Conservation (phyloP, 2,329 filamentous ascomycete genomes). For the Fusarium nelsonii region DNA sequence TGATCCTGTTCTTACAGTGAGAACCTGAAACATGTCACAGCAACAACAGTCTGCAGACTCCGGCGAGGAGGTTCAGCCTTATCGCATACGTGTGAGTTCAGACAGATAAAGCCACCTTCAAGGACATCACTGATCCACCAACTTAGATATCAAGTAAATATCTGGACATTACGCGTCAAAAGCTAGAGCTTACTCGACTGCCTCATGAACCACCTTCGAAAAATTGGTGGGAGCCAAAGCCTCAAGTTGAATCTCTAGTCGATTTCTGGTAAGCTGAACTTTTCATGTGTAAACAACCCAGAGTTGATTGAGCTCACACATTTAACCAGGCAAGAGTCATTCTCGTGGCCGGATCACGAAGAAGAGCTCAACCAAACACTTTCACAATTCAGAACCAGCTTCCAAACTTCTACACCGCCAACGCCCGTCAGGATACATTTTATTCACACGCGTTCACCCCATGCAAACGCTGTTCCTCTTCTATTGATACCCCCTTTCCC, state of each 20-base stretch:
- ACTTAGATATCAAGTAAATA: conserved; percentile 74
- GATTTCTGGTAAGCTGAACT: conserved; percentile 68
- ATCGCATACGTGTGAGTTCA: conserved; percentile 68
- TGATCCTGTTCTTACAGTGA: conserved; percentile 10
- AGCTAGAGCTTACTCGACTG: conserved; percentile 74
- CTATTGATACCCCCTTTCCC: conserved; percentile 76
- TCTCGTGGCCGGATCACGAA: conserved; percentile 73
- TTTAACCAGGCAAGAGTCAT: conserved; percentile 69
- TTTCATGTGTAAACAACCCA: background rate
- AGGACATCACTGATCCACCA: conserved; percentile 45
- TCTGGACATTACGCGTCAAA: conserved; percentile 74
- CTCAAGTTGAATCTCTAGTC: conserved; percentile 71
- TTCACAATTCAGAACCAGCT: conserved; percentile 73
- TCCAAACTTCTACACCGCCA: conserved; percentile 58
- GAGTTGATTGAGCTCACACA: background rate
- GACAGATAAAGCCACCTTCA: background rate
- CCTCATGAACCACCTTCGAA: conserved; percentile 68
- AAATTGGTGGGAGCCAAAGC: conserved; percentile 71
- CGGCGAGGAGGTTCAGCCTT: conserved; percentile 64
- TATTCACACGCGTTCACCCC: conserved; percentile 68
- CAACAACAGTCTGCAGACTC: conserved; percentile 44
- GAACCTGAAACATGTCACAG: conserved; percentile 20
- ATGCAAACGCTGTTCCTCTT: conserved; percentile 69
- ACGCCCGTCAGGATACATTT: conserved; percentile 71
- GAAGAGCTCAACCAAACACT: conserved; percentile 66